Conservation (phyloP, 2,329 filamentous ascomycete species). For the Microdochium bolleyi region DNA sequence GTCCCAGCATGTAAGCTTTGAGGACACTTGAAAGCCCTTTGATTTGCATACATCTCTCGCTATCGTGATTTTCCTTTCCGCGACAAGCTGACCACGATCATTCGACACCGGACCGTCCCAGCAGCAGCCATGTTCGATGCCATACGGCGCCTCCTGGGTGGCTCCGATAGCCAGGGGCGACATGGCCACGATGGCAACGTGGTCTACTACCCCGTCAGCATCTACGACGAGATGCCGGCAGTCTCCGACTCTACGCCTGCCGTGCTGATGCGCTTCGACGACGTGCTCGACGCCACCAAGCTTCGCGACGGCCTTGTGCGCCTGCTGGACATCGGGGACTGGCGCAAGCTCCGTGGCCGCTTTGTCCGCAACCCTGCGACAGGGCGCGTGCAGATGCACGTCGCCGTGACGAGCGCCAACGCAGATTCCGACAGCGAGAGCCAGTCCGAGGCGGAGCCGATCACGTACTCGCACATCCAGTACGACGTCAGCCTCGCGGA, state of each 20-base stretch:
- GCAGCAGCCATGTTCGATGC: no score
- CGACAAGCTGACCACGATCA: no score
- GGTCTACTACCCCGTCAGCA: not conserved
- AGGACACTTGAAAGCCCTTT: no score
- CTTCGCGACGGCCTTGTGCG: constrained; percentile 24
- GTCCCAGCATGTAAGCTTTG: no score
- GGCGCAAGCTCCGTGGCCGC: constrained; percentile 37
- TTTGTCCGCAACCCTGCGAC: constrained; percentile 26
- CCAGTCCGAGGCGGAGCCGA: not conserved
- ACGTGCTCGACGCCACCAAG: constrained; percentile 32
- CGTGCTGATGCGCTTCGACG: constrained; percentile 26
- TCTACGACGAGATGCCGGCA: not conserved
- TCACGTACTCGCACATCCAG: not conserved
- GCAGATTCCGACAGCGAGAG: not conserved
- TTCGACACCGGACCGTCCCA: no score
- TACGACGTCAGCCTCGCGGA: not conserved
- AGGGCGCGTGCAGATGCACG: not conserved
- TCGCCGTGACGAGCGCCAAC: not conserved
- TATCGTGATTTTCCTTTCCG: no score
- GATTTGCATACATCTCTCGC: no score
- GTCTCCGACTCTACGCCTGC: constrained; percentile 1
- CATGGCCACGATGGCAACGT: no score
- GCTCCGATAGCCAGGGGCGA: no score
- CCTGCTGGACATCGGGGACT: constrained; percentile 32
- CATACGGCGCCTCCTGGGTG: no score